Evolutionary conservation across 2,329 filamentous ascomycete species (phyloP).

Genomic region (Phoma sp.): DNA sequence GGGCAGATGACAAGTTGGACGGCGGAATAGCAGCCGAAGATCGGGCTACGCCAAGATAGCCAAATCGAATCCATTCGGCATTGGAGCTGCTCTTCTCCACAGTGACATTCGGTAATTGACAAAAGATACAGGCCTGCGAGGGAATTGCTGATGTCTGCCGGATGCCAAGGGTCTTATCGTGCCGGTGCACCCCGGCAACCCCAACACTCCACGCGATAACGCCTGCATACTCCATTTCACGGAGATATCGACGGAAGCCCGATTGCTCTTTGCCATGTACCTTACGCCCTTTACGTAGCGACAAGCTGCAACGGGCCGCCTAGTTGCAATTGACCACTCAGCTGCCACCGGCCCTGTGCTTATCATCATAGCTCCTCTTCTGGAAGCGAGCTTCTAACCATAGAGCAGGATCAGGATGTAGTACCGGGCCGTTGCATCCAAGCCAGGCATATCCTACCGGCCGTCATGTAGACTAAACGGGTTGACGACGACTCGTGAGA

Average conservation of each 20-base stretch:
- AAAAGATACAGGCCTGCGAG: background rate
- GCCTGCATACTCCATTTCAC: conserved; percentile 2
- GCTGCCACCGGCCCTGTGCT: background rate
- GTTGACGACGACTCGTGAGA: background rate
- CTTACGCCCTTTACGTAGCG: conserved; percentile 18
- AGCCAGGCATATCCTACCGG: background rate
- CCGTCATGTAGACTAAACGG: background rate
- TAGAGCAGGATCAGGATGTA: background rate
- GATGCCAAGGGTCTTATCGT: conserved; percentile 9
- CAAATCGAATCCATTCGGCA: background rate
- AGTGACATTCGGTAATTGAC: conserved; percentile 1
- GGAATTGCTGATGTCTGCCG: background rate
- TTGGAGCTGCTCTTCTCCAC: background rate
- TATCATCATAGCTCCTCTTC: conserved; percentile 8
- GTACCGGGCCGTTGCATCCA: background rate
- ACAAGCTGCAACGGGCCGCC: conserved; percentile 3
- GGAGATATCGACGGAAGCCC: conserved; percentile 5
- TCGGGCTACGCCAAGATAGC: background rate
- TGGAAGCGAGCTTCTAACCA: background rate
- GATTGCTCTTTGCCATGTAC: conserved; percentile 1
- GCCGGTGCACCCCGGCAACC: conserved; percentile 3
- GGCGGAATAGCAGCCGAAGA: background rate
- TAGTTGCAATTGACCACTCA: conserved; percentile 7
- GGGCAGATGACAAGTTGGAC: background rate
- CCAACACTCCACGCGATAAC: conserved; percentile 14